Evolutionary conservation across 164 flowering plant species (phyloP).

Genomic region (Vitis riparia): DNA sequence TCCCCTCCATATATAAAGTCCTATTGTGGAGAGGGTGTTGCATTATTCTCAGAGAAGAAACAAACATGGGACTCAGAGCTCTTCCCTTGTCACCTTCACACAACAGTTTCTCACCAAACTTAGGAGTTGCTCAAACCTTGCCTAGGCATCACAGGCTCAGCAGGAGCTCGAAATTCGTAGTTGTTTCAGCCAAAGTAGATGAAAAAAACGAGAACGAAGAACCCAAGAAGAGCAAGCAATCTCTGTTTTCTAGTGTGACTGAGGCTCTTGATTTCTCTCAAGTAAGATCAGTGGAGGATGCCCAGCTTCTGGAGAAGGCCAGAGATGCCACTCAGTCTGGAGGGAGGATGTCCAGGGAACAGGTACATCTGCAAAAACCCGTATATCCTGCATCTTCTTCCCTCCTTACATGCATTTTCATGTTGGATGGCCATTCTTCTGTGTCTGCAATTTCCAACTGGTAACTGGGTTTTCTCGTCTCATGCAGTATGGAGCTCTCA

Average conservation of each 20-base stretch:
- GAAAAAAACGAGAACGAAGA: constrained; percentile 29
- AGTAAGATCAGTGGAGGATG: constrained; percentile 80
- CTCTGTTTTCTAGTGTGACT: constrained; percentile 60
- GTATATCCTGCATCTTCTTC: not conserved
- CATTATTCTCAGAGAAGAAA: not conserved
- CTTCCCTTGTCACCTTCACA: constrained; percentile 51
- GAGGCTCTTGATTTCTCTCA: constrained; percentile 91
- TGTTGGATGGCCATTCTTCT: too few relatives aligned
- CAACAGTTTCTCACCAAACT: constrained; percentile 19
- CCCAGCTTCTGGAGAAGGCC: constrained; percentile 74
- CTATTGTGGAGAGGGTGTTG: not conserved
- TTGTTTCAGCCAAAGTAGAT: constrained; percentile 49
- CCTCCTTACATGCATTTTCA: too few relatives aligned
- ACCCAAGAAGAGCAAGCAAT: constrained; percentile 47
- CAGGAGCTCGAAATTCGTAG: constrained; percentile 20
- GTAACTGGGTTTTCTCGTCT: not conserved
- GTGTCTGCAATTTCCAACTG: too few relatives aligned
- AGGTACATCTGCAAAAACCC: constrained; percentile 39
- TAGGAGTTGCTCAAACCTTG: constrained; percentile 15
- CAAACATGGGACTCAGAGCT: constrained; percentile 38
- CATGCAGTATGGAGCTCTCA: constrained; percentile 88
- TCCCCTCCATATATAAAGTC: not conserved
- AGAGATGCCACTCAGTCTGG: constrained; percentile 73
- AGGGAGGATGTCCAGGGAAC: constrained; percentile 63
- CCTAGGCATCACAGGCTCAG: constrained; percentile 3